phyloP scores from a whole-genome alignment of 768 basidiomycete species.

The Naematelia encephala region DNA sequence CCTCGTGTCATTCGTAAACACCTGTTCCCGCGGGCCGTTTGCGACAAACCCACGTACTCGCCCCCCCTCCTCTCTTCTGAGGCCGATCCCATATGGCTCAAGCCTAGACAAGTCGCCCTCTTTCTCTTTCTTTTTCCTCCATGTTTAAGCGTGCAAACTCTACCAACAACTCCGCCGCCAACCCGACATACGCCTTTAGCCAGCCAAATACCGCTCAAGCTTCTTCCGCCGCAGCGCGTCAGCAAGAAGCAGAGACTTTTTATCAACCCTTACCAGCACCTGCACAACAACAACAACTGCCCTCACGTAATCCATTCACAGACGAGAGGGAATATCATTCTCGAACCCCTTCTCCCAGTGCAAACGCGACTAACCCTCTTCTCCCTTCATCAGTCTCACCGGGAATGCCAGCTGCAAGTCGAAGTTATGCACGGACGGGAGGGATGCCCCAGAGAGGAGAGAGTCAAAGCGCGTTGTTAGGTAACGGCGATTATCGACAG shows the following conservation, averaged over 20 bases:
- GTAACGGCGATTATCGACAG: conserved; percentile 3
- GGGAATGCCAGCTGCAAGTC: conserved; percentile 4
- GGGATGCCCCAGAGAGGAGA: conserved; percentile 21
- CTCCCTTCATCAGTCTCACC: background rate
- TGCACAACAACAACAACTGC: background rate
- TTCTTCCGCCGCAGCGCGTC: conserved; percentile 6
- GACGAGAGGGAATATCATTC: background rate
- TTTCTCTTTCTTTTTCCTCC: background rate
- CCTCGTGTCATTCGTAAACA: too few relatives aligned
- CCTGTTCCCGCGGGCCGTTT: too few relatives aligned
- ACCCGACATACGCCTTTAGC: conserved; percentile 16
- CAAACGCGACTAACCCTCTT: conserved; percentile 6
- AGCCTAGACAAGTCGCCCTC: too few relatives aligned
- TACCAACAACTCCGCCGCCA: conserved; percentile 1
- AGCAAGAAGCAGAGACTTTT: conserved; percentile 22
- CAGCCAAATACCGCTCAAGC: conserved; percentile 12
- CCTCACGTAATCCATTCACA: background rate
- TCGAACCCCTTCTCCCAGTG: background rate
- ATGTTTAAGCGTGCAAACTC: conserved; percentile 14
- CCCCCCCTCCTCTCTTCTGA: background rate
- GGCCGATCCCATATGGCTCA: background rate
- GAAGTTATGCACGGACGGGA: conserved; percentile 6
- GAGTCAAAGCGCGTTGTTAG: conserved; percentile 18
- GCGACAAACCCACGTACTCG: too few relatives aligned
- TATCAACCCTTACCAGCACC: conserved; percentile 22